phyloP scores from a whole-genome alignment of 345 rosid species.

The Triadica sebifera region DNA sequence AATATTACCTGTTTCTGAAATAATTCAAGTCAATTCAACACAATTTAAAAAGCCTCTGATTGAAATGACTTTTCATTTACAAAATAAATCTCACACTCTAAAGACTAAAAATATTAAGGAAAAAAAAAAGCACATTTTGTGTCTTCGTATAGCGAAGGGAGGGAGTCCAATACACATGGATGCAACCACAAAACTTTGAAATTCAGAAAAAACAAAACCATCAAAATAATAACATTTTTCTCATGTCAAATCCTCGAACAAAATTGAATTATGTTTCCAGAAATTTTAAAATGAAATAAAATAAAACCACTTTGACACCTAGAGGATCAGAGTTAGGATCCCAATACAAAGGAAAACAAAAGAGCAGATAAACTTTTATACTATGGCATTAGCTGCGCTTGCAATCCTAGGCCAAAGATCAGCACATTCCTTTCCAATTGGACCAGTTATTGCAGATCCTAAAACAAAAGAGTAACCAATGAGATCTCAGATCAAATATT shows the following conservation, averaged over 20 bases:
- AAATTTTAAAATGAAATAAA: background rate
- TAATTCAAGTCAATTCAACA: too few relatives aligned
- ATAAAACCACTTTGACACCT: background rate
- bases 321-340: background rate
- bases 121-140: too few relatives aligned
- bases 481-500: background rate
- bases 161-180: too few relatives aligned
- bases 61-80: too few relatives aligned
- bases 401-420: constrained; percentile 97
- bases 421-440: constrained; percentile 91
- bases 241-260: background rate
- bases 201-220: background rate
- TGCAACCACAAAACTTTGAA: background rate
- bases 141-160: too few relatives aligned
- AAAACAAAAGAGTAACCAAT: constrained; percentile 4
- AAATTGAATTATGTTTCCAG: background rate
- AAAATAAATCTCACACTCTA: too few relatives aligned
- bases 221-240: background rate
- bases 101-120: too few relatives aligned
- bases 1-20: too few relatives aligned
- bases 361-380: constrained; percentile 3
- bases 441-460: constrained; percentile 94
- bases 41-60: too few relatives aligned
- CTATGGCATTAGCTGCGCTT: constrained; percentile 62
- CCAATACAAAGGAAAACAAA: background rate